Evolutionary conservation across 257 asterid species (phyloP).

Genomic region (Cinchona pubescens): DNA sequence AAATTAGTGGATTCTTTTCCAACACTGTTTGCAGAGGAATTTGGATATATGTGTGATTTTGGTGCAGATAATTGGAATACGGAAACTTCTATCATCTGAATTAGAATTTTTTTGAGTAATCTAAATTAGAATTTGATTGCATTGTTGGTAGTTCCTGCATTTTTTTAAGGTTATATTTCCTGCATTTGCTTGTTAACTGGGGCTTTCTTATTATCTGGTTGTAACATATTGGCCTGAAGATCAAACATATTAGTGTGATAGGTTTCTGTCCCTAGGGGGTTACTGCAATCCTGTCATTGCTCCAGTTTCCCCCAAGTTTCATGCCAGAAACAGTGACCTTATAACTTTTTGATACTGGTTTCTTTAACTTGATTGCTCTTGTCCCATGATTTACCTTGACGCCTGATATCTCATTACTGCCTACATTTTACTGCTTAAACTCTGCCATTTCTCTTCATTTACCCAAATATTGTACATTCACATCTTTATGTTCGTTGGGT

Average conservation of each 20-base stretch:
- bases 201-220: not conserved
- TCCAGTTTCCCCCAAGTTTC: not conserved
- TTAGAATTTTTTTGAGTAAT: not conserved
- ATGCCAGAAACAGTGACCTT: not conserved
- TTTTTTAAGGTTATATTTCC: too few relatives aligned
- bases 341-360: not conserved
- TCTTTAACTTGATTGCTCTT: not conserved
- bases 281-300: not conserved
- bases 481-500: not conserved
- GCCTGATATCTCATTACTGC: not conserved
- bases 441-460: not conserved
- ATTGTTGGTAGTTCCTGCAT: too few relatives aligned
- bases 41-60: not conserved
- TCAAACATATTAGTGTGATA: not conserved
- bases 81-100: not conserved
- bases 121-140: too few relatives aligned
- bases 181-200: not conserved
- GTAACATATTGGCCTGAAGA: not conserved
- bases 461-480: not conserved
- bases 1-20: not conserved
- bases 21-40: not conserved
- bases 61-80: not conserved
- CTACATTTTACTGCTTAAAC: not conserved
- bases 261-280: not conserved
- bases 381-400: not conserved